Evolutionary conservation across 2,329 filamentous ascomycete genomes (phyloP).

Genomic region (Phyllosticta paracitricarpa): DNA sequence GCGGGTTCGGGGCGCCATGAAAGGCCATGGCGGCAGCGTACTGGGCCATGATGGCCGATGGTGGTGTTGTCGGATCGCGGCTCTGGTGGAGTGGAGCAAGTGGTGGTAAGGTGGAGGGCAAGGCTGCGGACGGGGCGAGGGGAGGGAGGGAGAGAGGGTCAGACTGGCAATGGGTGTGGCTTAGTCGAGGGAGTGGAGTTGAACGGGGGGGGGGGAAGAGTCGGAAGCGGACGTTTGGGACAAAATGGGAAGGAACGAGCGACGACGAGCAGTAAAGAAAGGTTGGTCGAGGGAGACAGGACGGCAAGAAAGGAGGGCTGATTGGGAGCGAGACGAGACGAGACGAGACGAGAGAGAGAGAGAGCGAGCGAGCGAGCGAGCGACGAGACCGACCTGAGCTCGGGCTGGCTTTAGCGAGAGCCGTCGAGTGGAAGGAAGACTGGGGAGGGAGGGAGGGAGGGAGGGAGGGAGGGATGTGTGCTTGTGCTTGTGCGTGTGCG

Average conservation of each 20-base stretch:
- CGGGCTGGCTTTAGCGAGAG: too few species aligned
- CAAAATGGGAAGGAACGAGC: slow-evolving; percentile 1
- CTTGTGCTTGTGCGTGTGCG: too few species aligned
- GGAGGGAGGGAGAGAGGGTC: neutral
- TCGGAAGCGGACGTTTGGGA: neutral
- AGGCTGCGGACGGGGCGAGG: neutral
- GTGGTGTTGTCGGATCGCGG: neutral
- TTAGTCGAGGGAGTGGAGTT: neutral
- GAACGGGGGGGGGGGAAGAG: neutral
- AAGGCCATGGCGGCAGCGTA: slow-evolving; percentile 4
- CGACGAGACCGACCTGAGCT: too few species aligned
- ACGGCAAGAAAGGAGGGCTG: slow-evolving; percentile 3
- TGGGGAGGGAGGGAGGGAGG: too few species aligned
- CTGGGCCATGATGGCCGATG: slow-evolving; percentile 1
- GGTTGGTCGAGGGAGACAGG: neutral
- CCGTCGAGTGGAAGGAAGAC: too few species aligned
- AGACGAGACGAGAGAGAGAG: too few species aligned
- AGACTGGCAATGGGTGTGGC: too few species aligned
- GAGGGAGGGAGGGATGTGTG: too few species aligned
- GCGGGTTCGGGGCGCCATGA: neutral
- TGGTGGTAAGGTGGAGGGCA: neutral
- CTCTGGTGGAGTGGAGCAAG: neutral
- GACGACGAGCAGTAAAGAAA: slow-evolving; percentile 5
- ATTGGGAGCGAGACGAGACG: neutral
- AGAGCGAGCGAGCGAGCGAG: too few species aligned